phyloP scores from a whole-genome alignment of 2,329 filamentous ascomycete species.

The Hymenoscyphus linearis region DNA sequence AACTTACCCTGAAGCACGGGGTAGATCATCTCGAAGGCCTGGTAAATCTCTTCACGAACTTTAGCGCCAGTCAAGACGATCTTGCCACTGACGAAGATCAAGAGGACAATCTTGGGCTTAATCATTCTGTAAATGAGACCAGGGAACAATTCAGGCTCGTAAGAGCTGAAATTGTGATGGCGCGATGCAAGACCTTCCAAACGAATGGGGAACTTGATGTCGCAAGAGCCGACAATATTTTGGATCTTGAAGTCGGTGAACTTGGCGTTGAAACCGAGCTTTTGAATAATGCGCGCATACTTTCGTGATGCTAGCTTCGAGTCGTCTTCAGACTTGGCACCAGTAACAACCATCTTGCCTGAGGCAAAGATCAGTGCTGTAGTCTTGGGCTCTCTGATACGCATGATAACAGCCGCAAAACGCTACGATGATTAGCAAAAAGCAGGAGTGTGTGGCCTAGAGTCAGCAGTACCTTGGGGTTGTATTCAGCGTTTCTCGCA shows the following conservation, averaged over 20 bases:
- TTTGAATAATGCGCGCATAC: slow-evolving; percentile 98
- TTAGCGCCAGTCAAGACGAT: slow-evolving; percentile 97
- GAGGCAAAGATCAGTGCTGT: slow-evolving; percentile 97
- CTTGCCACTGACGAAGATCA: slow-evolving; percentile 98
- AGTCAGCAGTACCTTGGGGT: slow-evolving; percentile 74
- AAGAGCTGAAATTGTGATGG: slow-evolving; percentile 99
- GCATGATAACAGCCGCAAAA: slow-evolving; percentile 99
- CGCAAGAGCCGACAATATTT: slow-evolving; percentile 97
- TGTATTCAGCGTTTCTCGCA: slow-evolving; percentile 97
- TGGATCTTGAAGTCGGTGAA: slow-evolving; percentile 99
- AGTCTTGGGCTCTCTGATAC: slow-evolving; percentile 97
- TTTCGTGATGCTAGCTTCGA: slow-evolving; percentile 95
- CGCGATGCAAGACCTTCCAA: slow-evolving; percentile 91
- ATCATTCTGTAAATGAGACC: slow-evolving; percentile 99
- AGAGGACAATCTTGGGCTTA: slow-evolving; percentile 96
- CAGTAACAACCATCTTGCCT: slow-evolving; percentile 99
- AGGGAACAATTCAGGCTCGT: slow-evolving; percentile 97
- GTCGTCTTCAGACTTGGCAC: slow-evolving; percentile 96
- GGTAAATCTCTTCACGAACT: slow-evolving; percentile 96
- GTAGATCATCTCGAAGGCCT: slow-evolving; percentile 96
- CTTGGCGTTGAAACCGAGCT: slow-evolving; percentile 98
- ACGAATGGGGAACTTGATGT: slow-evolving; percentile 99
- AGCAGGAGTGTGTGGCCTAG: slow-evolving; percentile 38
- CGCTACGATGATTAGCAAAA: slow-evolving; percentile 55
- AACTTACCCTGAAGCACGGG: slow-evolving; percentile 79